Evolutionary conservation across 306 rosid genomes (phyloP), one percentile per base, ranked within the genome.

Genomic region (Prinsepia uniflora): DNA sequence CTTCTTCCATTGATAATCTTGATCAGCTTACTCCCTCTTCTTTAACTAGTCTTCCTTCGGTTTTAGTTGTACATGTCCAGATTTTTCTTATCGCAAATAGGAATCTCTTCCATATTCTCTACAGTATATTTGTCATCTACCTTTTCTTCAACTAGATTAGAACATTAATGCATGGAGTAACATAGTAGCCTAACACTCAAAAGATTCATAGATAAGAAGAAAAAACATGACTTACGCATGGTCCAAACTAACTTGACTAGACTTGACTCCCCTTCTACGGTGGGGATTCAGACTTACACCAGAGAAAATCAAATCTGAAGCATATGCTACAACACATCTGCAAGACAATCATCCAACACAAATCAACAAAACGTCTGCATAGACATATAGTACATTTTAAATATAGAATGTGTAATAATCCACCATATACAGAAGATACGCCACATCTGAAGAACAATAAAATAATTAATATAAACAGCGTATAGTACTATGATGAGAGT

Each of bases 271-370:
- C 81, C 72, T 83, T 59, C 68, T 43, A 14, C 98, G 91, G 74
- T 94, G 94, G 64, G 97, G 98, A 79, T 91, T 90, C 79, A 94
- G 8, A 73, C 96, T 81, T 54, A 87, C 83, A 73, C 79, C 78
- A 79, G 88, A 79, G 83, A 94, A 94, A 72, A 89, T 36, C 64
- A 91, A 84, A 86, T 94, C 98, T 52, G 98, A 94, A 72, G 96
- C 55, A 84, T 74, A 94, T 74, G 98, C 98, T 24, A 84, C 96
- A 68, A 94, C 98, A 72, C 97, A 94, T 75, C 98, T 94, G 80
- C 84, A 88, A 76, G 53, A 76, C 5, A 44, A 62, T 47, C 63
- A 43, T 67, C 48, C 49, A 76, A 10, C 55, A 76, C 20, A 39
- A 49, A 61, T 58, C 58, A 17, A 63, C 36, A 61, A 8, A 5